Conservation (phyloP, 441 rosid genomes). For the Jatropha multifida region DNA sequence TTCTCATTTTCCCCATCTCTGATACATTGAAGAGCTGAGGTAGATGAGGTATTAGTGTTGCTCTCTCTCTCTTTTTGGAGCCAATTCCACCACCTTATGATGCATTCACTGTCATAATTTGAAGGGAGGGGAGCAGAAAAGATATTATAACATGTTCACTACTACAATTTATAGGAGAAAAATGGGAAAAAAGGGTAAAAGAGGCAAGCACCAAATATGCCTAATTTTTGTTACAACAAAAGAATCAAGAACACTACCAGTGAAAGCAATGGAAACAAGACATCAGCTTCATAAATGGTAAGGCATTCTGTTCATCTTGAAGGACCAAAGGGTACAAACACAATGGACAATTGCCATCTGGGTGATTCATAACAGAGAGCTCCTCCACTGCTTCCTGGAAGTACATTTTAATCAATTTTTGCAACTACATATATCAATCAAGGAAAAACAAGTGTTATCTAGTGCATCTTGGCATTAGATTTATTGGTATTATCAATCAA, state of each 20-base stretch:
- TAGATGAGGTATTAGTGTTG: conserved; percentile 28
- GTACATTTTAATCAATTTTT: conserved; percentile 23
- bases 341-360: conserved; percentile 84
- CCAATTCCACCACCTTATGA: conserved; percentile 90
- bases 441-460: neutral
- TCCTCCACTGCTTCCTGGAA: conserved; percentile 81
- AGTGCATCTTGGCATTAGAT: neutral
- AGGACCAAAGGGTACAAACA: conserved; percentile 68
- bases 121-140: conserved; percentile 7
- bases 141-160: neutral
- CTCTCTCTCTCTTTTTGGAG: conserved; percentile 49
- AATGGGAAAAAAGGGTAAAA: neutral
- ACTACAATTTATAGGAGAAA: neutral
- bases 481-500: no score
- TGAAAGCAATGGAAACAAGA: conserved; percentile 96
- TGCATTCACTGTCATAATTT: conserved; percentile 69
- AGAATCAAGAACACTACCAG: conserved; percentile 41
- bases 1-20: conserved; percentile 30
- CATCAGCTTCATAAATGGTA: conserved; percentile 95
- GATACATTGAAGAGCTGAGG: conserved; percentile 18
- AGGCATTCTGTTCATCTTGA: conserved; percentile 41
- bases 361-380: conserved; percentile 84
- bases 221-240: conserved; percentile 3
- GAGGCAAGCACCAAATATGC: neutral
- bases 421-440: neutral